phyloP scores from a whole-genome alignment of 108 stramenopile genomes.

The Craspedostauros australis region DNA sequence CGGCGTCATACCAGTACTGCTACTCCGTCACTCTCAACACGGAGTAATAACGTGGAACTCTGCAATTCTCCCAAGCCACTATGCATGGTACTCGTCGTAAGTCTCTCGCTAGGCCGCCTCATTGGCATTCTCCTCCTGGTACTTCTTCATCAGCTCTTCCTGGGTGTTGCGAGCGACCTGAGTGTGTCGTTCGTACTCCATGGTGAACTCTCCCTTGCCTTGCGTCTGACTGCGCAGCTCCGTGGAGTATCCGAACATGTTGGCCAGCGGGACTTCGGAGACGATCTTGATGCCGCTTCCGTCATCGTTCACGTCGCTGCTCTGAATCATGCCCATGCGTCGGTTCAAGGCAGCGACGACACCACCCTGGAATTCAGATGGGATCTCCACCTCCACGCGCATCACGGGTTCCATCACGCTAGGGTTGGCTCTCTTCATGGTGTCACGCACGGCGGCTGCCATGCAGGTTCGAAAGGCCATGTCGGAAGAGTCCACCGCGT shows the following conservation, averaged over 20 bases:
- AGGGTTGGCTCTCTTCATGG: slow-evolving; percentile 81
- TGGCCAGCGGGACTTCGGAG: slow-evolving; percentile 89
- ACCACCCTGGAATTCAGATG: slow-evolving; percentile 95
- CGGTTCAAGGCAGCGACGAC: slow-evolving; percentile 92
- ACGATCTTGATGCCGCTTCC: slow-evolving; percentile 80
- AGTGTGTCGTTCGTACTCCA: slow-evolving; percentile 94
- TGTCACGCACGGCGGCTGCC: slow-evolving; percentile 88
- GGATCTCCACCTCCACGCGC: slow-evolving; percentile 89
- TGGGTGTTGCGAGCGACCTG: slow-evolving; percentile 80
- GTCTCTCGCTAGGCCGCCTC: too few relatives aligned
- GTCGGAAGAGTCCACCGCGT: slow-evolving; percentile 97
- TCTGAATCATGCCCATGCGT: slow-evolving; percentile 92
- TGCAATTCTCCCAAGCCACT: too few relatives aligned
- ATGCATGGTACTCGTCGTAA: too few relatives aligned
- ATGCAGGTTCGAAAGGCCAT: slow-evolving; percentile 96
- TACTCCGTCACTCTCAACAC: too few relatives aligned
- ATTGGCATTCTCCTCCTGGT: slow-evolving; percentile 64
- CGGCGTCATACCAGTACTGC: too few relatives aligned
- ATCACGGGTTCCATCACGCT: slow-evolving; percentile 94
- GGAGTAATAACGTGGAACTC: too few relatives aligned
- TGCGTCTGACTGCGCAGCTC: slow-evolving; percentile 93
- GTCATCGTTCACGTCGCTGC: slow-evolving; percentile 89
- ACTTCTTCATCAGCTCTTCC: slow-evolving; percentile 87
- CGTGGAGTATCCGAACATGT: slow-evolving; percentile 97
- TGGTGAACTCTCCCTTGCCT: slow-evolving; percentile 98